phyloP scores from a whole-genome alignment of 1,284 basidiomycete genomes.

The Fistulina hepatica region DNA sequence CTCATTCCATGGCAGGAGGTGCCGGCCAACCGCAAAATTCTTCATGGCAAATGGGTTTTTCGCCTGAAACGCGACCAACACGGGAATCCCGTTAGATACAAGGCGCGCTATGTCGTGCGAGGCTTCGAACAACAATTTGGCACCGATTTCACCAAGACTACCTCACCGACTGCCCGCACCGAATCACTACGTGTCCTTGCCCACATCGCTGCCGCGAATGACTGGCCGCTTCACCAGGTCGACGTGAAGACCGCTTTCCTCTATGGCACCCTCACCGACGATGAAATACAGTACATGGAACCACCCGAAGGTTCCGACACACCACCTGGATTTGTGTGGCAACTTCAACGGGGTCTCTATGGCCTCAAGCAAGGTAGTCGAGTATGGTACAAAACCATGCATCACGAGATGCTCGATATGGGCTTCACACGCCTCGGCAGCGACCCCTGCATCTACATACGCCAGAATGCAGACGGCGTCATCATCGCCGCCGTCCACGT shows the following conservation, averaged over 20 bases:
- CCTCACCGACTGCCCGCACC: slow-evolving; percentile 30
- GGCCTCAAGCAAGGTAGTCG: slow-evolving; percentile 29
- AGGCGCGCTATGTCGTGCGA: slow-evolving; percentile 27
- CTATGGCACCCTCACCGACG: slow-evolving; percentile 26
- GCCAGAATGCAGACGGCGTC: slow-evolving; percentile 2
- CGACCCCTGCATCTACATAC: slow-evolving; percentile 18
- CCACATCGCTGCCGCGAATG: slow-evolving; percentile 26
- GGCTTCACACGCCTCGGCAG: slow-evolving; percentile 15
- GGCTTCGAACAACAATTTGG: slow-evolving; percentile 31
- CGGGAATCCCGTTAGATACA: slow-evolving; percentile 26
- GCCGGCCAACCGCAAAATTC: slow-evolving; percentile 16
- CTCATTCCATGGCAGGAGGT: slow-evolving; percentile 19
- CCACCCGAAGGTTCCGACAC: slow-evolving; percentile 24
- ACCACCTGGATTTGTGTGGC: no score
- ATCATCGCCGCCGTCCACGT: slow-evolving; percentile 14
- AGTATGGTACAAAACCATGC: slow-evolving; percentile 28
- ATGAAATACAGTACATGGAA: slow-evolving; percentile 31
- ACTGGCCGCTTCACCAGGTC: slow-evolving; percentile 30
- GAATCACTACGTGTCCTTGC: slow-evolving; percentile 27
- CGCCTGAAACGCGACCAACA: slow-evolving; percentile 21
- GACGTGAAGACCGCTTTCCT: slow-evolving; percentile 39
- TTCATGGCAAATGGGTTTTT: slow-evolving; percentile 22
- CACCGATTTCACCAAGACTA: slow-evolving; percentile 31
- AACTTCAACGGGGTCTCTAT: slow-evolving; percentile 26
- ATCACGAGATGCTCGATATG: slow-evolving; percentile 17